phyloP scores from a whole-genome alignment of 306 rosid genomes.

The Rosa rugosa region DNA sequence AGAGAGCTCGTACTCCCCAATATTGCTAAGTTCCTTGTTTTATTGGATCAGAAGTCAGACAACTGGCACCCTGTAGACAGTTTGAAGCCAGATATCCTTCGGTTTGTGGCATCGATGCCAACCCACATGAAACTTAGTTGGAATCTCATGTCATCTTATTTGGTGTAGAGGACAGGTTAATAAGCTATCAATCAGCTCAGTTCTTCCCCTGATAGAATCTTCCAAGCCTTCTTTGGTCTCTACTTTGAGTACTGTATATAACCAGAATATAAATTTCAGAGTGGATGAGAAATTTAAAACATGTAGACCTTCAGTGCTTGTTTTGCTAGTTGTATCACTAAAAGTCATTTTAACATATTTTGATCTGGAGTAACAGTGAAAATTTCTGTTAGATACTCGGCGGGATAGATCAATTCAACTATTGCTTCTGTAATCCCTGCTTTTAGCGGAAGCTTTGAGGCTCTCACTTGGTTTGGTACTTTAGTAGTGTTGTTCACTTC shows the following conservation, averaged over 20 bases:
- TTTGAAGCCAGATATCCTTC: constrained; percentile 62
- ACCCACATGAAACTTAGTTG: constrained; percentile 94
- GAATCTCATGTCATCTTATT: constrained; percentile 94
- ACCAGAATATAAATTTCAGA: background rate
- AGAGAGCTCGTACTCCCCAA: constrained; percentile 89
- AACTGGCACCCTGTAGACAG: constrained; percentile 34
- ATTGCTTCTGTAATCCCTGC: too few relatives aligned
- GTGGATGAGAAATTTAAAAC: background rate
- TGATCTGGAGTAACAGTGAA: background rate
- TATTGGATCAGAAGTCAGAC: constrained; percentile 40
- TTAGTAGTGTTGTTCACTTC: too few relatives aligned
- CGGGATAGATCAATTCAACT: too few relatives aligned
- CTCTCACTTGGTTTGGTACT: too few relatives aligned
- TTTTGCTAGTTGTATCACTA: background rate
- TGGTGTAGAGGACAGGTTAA: constrained; percentile 45
- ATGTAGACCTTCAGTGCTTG: background rate
- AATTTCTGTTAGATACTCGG: too few relatives aligned
- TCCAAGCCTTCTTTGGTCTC: background rate
- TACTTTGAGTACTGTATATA: background rate
- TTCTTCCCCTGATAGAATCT: background rate
- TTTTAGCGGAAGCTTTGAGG: too few relatives aligned
- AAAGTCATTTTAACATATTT: background rate
- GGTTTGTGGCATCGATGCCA: constrained; percentile 90
- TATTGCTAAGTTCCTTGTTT: constrained; percentile 60
- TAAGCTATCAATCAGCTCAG: background rate